Base-by-base conservation (phyloP, 176 grass and related monocot species). In the Carex parvula region DNA sequence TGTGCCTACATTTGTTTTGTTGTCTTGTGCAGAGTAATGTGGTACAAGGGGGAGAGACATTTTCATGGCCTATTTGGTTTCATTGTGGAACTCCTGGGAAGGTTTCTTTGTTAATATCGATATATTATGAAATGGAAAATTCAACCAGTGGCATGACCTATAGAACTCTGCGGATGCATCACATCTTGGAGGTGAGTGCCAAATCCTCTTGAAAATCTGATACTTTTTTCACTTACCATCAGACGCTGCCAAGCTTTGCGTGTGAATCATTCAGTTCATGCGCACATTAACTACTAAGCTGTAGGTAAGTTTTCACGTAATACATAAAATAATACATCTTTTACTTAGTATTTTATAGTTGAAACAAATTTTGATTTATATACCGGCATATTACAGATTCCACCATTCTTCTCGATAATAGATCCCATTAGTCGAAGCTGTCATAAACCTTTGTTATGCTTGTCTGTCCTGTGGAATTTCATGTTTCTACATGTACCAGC, bases 21-120 rank as follows among this genome's bases (percentile, higher is more conserved):
- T 50, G 74, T 86, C 7, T 29, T 88, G 55, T 81, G 60, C 81
- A 99, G 96, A 90, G 89, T 82, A 80, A 82, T 86, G 81, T 81
- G 84, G 88, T 97, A 79, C 89, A 92, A 99, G 93, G 88, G 3
- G 86, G 88, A 37, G 55, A 67, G 16, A 67, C 86, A 52, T 93
- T 95, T 54, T 88, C 91, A 80, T 99, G 96, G 93, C 96, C 96
- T 89, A 89, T 99, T 89, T 99, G 96, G 96, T 93, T 99, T 90
- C 96, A 99, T 89, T 88, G 93, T 88, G 91, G 89, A 81, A 84
- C 84, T 88, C 60, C 86, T 29, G 93, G 96, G 80, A 92, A 81
- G 4, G 48, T 93, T 81, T 93, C 93, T 57, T 83, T 99, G 59
- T 99, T 91, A 85, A 55, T 95, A 75, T 99, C 93, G 50, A 79